These are phyloP conservation scores for Spathaspora sp. DNA, from an alignment of 805 yeast genomes.

Conservation along the genomic window DNA sequence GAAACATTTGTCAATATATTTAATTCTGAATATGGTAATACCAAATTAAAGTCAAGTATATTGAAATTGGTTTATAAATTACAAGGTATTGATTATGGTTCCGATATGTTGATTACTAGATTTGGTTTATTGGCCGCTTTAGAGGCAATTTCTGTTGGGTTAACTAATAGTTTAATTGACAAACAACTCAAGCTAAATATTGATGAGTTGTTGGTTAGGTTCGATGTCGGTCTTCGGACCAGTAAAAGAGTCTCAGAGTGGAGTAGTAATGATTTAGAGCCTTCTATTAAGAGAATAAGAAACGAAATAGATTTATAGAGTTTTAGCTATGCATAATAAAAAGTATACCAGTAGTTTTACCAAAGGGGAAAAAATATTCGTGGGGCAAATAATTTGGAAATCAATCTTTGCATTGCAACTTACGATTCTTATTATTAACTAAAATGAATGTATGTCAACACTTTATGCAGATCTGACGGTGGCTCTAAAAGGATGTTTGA, in stretches of 20 bases:
- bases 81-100: constrained; percentile 54
- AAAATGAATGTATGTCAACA: neutral
- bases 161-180: constrained; percentile 10
- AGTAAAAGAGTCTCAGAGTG: constrained; percentile 62
- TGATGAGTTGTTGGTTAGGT: constrained; percentile 44
- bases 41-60: constrained; percentile 38
- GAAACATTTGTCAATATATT: constrained; percentile 63
- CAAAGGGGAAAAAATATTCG: neutral
- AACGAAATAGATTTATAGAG: neutral
- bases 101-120: constrained; percentile 55
- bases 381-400: neutral
- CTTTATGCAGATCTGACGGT: neutral
- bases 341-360: neutral
- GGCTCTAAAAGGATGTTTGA: too few relatives aligned
- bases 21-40: constrained; percentile 47
- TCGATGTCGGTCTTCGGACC: constrained; percentile 32
- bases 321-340: neutral
- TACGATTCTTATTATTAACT: neutral
- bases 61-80: constrained; percentile 42
- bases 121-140: constrained; percentile 38
- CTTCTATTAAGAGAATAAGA: constrained; percentile 39
- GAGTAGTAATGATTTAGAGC: constrained; percentile 49
- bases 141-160: constrained; percentile 21
- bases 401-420: too few relatives aligned
- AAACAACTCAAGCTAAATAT: constrained; percentile 37